Percentiles rank a stretch among this genome's conserved stretches.
Conservation (phyloP, 1,139 yeast genomes). For the Meyerozyma guilliermondii region DNA sequence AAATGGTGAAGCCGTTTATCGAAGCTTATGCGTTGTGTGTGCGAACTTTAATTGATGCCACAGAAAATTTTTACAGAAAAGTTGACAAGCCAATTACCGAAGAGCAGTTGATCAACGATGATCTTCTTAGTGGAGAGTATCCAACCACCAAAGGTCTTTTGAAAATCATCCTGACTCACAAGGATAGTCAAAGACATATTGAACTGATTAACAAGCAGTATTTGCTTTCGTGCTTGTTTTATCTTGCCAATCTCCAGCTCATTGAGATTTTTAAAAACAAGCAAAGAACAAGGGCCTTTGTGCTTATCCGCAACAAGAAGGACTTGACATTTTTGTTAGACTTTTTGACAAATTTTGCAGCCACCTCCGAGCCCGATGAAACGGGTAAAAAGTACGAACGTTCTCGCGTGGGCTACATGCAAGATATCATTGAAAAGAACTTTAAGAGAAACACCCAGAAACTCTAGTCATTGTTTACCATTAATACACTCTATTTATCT, state of each 20-base stretch:
- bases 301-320: slow-evolving; percentile 23
- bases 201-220: slow-evolving; percentile 43
- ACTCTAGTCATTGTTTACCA: not conserved
- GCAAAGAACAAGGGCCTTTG: slow-evolving; percentile 40
- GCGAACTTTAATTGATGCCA: slow-evolving; percentile 15
- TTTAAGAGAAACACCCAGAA: slow-evolving; percentile 14
- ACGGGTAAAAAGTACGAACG: slow-evolving; percentile 12
- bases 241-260: slow-evolving; percentile 31
- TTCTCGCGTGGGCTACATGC: slow-evolving; percentile 27
- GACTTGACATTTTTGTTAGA: slow-evolving; percentile 26
- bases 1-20: slow-evolving; percentile 36
- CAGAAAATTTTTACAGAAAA: slow-evolving; percentile 9
- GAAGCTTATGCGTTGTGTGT: slow-evolving; percentile 34
- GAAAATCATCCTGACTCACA: slow-evolving; percentile 22
- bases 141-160: slow-evolving; percentile 40
- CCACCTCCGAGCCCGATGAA: slow-evolving; percentile 6
- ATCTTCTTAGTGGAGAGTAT: slow-evolving; percentile 19
- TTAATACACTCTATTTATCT: too few relatives aligned
- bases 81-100: slow-evolving; percentile 8
- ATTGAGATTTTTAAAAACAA: slow-evolving; percentile 38
- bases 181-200: slow-evolving; percentile 15
- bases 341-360: slow-evolving; percentile 23
- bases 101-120: slow-evolving; percentile 19
- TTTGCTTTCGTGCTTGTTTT: slow-evolving; percentile 37
- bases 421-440: slow-evolving; percentile 36